Evolutionary conservation across 306 rosid species (phyloP), one percentile per base, ranked within the genome.

Genomic region (Quercus dentata): DNA sequence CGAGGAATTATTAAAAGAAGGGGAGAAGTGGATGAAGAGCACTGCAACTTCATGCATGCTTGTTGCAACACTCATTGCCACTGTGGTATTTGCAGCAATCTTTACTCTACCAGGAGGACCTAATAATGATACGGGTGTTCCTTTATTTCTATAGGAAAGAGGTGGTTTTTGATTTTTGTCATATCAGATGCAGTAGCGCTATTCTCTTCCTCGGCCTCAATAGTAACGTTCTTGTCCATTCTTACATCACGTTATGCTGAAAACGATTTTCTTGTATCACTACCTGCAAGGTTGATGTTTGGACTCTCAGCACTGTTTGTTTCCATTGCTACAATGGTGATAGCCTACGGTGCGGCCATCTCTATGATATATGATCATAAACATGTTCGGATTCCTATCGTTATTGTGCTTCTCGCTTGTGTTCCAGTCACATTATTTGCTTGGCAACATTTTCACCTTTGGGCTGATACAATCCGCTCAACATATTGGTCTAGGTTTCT

Each of bases 41-140:
- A 91, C 93, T 2, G 82, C 93, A 3, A 49, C 44, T 3, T 89
- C 89, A 19, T 87, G 91, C 25, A 76, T 85, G 87, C 27, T 87
- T 3, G 90, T 85, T 28, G 71, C 95, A 0, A 82, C 95, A 0
- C 74, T 91, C 8, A 91, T 89, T 0, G 69, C 91, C 0, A 89
- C 95, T 0, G 89, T 86, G 4, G 90, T 89, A 11, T 85, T 91
- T 15, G 4, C 92, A 25, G 90, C 90, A 4, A 90, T 89, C 20
- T 82, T 87, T 68, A 87, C 76, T 4, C 21, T 87, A 19, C 95
- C 93, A 0, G 91, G 91, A 4, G 93, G 90, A 3, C 78, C 9
- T 67, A 8, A 80, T 17, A 85, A 85, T 25, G 1, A 56, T 0
- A 63, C 79, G 0, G 79, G 82, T 14, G 8, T 5, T 9, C 85